Percentiles rank a stretch among this genome's conserved stretches.
These are phyloP conservation scores for Singerocomus rubriflavus DNA, from an alignment of 1,284 basidiomycete genomes.

Conservation along the genomic window DNA sequence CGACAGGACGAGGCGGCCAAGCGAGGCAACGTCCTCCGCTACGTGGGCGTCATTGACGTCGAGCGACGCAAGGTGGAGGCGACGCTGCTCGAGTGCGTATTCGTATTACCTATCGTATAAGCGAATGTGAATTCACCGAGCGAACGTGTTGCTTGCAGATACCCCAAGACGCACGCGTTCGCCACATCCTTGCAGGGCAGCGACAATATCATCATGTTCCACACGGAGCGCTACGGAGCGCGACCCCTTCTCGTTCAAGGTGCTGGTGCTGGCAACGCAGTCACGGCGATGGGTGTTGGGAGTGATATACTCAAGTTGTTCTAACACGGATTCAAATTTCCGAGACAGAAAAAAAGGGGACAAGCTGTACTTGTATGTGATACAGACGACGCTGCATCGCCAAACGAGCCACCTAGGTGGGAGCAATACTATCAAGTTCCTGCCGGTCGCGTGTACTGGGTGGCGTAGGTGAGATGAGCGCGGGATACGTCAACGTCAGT, in stretches of 20 bases:
- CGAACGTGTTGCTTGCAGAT: constrained; percentile 47
- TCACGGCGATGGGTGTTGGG: constrained; percentile 97
- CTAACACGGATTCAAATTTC: constrained; percentile 14
- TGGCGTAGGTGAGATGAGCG: constrained; percentile 1
- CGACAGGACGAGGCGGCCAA: constrained; percentile 75
- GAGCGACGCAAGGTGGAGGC: constrained; percentile 54
- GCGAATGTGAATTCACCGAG: background rate
- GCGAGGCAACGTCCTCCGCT: constrained; percentile 84
- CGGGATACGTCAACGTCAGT: constrained; percentile 1
- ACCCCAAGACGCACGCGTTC: constrained; percentile 87
- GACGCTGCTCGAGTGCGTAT: constrained; percentile 75
- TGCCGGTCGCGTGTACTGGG: constrained; percentile 5
- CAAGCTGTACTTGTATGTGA: constrained; percentile 10
- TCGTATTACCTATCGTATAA: background rate
- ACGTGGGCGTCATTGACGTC: constrained; percentile 93
- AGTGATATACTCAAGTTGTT: constrained; percentile 73
- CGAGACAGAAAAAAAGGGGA: background rate
- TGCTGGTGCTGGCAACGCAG: constrained; percentile 92
- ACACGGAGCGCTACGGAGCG: constrained; percentile 84
- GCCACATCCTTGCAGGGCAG: constrained; percentile 93
- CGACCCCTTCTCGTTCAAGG: constrained; percentile 92
- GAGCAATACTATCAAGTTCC: constrained; percentile 4
- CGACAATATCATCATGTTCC: constrained; percentile 98
- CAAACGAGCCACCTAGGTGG: background rate
- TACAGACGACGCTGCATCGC: background rate